Conservation (phyloP, 495 filamentous ascomycete species). For the Sabuloglossum arenarium region DNA sequence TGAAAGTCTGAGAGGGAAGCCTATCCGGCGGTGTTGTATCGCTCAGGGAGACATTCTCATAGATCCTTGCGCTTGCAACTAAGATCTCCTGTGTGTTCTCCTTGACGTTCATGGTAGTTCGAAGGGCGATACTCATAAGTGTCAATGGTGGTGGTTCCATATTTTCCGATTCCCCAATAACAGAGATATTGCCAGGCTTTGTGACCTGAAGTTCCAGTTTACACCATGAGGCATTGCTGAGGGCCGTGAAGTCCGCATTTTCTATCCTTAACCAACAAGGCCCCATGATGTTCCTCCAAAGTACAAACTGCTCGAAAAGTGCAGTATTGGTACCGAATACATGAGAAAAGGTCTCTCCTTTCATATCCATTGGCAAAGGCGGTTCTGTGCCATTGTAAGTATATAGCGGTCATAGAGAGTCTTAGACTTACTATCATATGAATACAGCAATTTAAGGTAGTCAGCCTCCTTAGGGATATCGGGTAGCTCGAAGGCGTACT, state of each 20-base stretch:
- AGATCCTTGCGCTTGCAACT: slow-evolving; percentile 72
- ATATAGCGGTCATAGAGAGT: neutral
- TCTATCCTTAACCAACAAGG: slow-evolving; percentile 91
- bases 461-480: slow-evolving; percentile 73
- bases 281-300: slow-evolving; percentile 97
- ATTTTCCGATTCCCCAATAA: slow-evolving; percentile 46
- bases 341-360: slow-evolving; percentile 80
- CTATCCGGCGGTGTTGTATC: slow-evolving; percentile 79
- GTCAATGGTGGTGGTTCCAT: slow-evolving; percentile 71
- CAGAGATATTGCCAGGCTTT: slow-evolving; percentile 50
- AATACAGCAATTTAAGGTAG: slow-evolving; percentile 85
- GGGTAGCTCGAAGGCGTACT: slow-evolving; percentile 87
- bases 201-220: slow-evolving; percentile 73
- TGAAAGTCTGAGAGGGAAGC: slow-evolving; percentile 76
- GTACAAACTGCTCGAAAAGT: slow-evolving; percentile 91
- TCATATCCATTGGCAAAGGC: slow-evolving; percentile 43
- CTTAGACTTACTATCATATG: slow-evolving; percentile 41
- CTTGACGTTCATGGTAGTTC: slow-evolving; percentile 73
- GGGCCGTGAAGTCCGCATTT: slow-evolving; percentile 54
- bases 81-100: slow-evolving; percentile 95
- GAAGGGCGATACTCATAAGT: slow-evolving; percentile 78
- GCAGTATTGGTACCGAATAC: slow-evolving; percentile 90
- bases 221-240: slow-evolving; percentile 93
- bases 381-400: slow-evolving; percentile 18
- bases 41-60: slow-evolving; percentile 68